Evolutionary conservation across 1,284 basidiomycete genomes (phyloP), one percentile per base, ranked within the genome.

Genomic region (Athelia sp.): DNA sequence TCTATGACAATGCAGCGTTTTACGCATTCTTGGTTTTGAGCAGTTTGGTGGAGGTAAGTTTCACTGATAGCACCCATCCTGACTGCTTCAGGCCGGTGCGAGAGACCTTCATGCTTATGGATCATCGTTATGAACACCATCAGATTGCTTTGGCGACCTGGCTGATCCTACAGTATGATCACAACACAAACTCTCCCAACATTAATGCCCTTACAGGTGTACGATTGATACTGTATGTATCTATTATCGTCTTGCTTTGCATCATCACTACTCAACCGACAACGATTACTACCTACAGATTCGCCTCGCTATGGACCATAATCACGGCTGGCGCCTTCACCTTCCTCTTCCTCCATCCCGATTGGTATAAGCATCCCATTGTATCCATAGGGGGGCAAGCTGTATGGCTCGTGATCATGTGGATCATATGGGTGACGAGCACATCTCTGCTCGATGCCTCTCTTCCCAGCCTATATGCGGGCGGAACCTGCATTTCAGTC

Each of bases 331-430:
- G 71, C 17, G 63, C 62, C n/a, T 78, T 75, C 49, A 71, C 74
- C 22, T 59, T 82, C 36, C 68, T 82, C 35, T 78, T 82, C 58
- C 61, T 82, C 3, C 81, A 82, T 55, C 79, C 81, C 1, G 62
- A 62, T 8, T 79, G 75, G 72, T 75, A 76, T 15, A 71, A 64
- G 49, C 70, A 72, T 50, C 69, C 74, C 2, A 52, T 80, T 15
- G 69, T 74, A 15, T 82, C 81, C 14, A 62, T 83, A 42, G 80
- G 80, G 8, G 67, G 76, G 0, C 82, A 84, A 56, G 69, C 69
- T 13, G 59, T 79, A 34, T 82, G 81, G 79, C 60, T 73, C 2
- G 62, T 79, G 22, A 49, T 72, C 1, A 80, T 78, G n/a, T 81
- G 76, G 75, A 55, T 73, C 18, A 67, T 80, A 35, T 83, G 81